Base-by-base conservation (phyloP, 2,329 filamentous ascomycete species). In the Fusarium longipes region DNA sequence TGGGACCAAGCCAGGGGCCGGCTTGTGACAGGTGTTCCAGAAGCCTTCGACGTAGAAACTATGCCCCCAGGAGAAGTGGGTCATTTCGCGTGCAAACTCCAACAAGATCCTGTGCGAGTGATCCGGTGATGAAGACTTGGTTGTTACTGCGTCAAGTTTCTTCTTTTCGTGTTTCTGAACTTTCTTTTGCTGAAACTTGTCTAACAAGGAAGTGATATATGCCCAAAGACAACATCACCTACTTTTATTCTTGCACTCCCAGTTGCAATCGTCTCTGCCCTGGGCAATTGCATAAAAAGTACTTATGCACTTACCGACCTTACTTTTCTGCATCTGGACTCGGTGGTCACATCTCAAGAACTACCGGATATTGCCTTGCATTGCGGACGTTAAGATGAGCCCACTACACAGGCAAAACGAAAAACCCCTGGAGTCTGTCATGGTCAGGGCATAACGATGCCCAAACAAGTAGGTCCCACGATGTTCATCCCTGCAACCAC, bases 301-400 rank as follows among this genome's bases (percentile, higher is more conserved):
- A 57, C 50, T 50, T 24, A 22, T 14, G 29, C 22, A 32, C 18
- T 32, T n/a, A 30, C n/a, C 40, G 25, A 35, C 30, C 45, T 32
- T 33, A 39, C 54, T 32, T 59, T 48, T 32, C 35, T 60, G 60
- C 45, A 51, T 47, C 33, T 55, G 25, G 35, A 36, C 15, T 42
- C 42, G 17, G 44, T 29, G 29, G 55, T 43, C 38, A 39, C 54
- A 61, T 52, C 38, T 42, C 43, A 32, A 40, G 43, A 48, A 45
- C 36, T 44, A 48, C 48, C 60, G 47, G 65, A 68, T 33, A 66
- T 47, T 45, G 30, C 20, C 45, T 29, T 51, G 39, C 22, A 45
- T 62, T 57, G 62, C 67, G 67, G 65, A 69, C 67, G 67, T 59
- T 38, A 53, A 67, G 51, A 53, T 72, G 70, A 72, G 70, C 70